phyloP scores from a whole-genome alignment of 352 stramenopile species.

The Phytopythium montanum region DNA sequence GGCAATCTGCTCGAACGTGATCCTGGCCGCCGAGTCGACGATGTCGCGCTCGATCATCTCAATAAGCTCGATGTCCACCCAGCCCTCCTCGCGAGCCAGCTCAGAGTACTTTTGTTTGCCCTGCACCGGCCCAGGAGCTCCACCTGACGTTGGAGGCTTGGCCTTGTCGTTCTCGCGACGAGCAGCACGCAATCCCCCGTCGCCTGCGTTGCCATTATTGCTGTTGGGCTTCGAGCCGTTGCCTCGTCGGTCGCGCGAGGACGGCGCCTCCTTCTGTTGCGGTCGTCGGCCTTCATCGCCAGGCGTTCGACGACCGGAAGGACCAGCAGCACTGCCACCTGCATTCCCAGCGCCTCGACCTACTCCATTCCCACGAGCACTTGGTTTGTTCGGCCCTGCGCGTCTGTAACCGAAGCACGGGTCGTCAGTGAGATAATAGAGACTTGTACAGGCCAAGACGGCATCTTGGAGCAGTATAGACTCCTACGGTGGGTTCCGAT shows the following conservation, averaged over 20 bases:
- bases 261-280: conserved; percentile 27
- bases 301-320: conserved; percentile 49
- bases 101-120: conserved; percentile 78
- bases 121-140: background rate
- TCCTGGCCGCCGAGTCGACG: conserved; percentile 62
- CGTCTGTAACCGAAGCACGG: background rate
- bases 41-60: conserved; percentile 87
- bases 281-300: conserved; percentile 44
- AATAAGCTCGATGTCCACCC: conserved; percentile 79
- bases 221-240: conserved; percentile 13
- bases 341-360: background rate
- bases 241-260: conserved; percentile 15
- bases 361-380: background rate
- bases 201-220: conserved; percentile 26
- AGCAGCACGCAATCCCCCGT: conserved; percentile 37
- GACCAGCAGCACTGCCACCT: conserved; percentile 20
- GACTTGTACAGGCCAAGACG: background rate
- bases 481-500: conserved; percentile 22
- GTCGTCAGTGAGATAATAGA: background rate
- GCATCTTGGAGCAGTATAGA: background rate
- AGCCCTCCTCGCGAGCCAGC: conserved; percentile 63
- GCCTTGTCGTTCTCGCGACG: conserved; percentile 37
- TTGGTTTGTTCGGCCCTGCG: background rate
- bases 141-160: background rate
- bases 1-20: conserved; percentile 77